Percentiles rank a stretch among this genome's conserved stretches.
phyloP scores from a whole-genome alignment of 257 asterid species.

The Nicotiana tomentosiformis region DNA sequence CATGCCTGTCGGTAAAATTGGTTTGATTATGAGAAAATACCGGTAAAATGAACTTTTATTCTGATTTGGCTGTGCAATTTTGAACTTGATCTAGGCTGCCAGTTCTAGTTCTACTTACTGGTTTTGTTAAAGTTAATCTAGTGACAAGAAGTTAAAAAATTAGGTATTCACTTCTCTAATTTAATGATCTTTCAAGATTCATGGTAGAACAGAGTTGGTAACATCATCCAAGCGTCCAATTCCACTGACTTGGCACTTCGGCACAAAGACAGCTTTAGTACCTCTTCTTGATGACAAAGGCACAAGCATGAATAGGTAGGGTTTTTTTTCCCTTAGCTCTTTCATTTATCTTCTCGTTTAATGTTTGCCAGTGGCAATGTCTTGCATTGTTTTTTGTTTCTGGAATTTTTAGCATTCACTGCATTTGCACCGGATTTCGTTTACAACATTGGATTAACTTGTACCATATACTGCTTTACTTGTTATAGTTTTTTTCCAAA shows the following conservation, averaged over 20 bases:
- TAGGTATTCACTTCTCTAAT: constrained; percentile 13
- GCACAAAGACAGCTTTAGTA: constrained; percentile 67
- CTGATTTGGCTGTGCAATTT: background rate
- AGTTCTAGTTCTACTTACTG: background rate
- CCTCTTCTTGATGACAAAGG: constrained; percentile 96
- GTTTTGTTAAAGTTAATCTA: background rate
- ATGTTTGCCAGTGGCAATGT: background rate
- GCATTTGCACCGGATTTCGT: background rate
- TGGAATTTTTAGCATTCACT: background rate
- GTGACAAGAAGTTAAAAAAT: background rate
- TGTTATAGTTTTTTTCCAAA: background rate
- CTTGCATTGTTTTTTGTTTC: background rate
- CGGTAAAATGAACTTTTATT: background rate
- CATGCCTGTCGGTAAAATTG: background rate
- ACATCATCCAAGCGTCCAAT: constrained; percentile 93
- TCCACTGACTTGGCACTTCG: constrained; percentile 94
- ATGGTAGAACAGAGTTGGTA: constrained; percentile 94
- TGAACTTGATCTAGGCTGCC: background rate
- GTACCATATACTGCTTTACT: background rate
- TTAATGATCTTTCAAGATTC: constrained; percentile 56
- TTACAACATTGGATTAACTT: background rate
- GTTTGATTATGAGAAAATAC: background rate
- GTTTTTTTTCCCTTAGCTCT: background rate
- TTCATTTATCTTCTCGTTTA: background rate
- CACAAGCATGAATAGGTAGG: constrained; percentile 85